phyloP scores from a whole-genome alignment of 2,329 filamentous ascomycete species.

The Aureobasidium sp. region DNA sequence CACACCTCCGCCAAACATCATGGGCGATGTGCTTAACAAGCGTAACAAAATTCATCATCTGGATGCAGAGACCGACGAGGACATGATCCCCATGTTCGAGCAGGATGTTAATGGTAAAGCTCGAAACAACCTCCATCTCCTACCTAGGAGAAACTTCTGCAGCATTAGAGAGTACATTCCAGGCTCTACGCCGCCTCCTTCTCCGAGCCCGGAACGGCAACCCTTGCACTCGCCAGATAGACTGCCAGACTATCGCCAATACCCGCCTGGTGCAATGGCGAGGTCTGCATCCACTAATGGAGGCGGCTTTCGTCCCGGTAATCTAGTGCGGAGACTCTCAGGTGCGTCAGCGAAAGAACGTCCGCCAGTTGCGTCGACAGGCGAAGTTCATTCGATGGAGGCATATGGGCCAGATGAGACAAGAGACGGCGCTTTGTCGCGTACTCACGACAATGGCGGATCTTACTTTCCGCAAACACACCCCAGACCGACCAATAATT shows the following conservation, averaged over 20 bases:
- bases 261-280: conserved; percentile 27
- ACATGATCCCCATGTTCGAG: conserved; percentile 89
- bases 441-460: not conserved
- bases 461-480: conserved; percentile 15
- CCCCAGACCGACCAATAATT: conserved; percentile 27
- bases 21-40: conserved; percentile 89
- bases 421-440: not conserved
- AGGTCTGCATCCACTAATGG: conserved; percentile 25
- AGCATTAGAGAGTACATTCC: conserved; percentile 79
- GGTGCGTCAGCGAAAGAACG: conserved; percentile 21
- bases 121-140: conserved; percentile 81
- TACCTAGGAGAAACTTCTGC: conserved; percentile 93
- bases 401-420: not conserved
- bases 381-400: conserved; percentile 14
- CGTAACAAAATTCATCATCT: conserved; percentile 69
- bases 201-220: conserved; percentile 43
- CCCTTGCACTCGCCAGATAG: not conserved
- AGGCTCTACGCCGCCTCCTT: conserved; percentile 62
- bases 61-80: conserved; percentile 72
- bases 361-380: conserved; percentile 13
- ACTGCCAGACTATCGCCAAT: conserved; percentile 16
- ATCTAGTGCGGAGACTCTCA: conserved; percentile 36
- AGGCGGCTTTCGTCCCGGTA: conserved; percentile 30
- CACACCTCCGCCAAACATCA: conserved; percentile 73
- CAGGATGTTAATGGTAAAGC: conserved; percentile 82